phyloP scores from a whole-genome alignment of 768 basidiomycete genomes.

The Hypholoma sublateritium region DNA sequence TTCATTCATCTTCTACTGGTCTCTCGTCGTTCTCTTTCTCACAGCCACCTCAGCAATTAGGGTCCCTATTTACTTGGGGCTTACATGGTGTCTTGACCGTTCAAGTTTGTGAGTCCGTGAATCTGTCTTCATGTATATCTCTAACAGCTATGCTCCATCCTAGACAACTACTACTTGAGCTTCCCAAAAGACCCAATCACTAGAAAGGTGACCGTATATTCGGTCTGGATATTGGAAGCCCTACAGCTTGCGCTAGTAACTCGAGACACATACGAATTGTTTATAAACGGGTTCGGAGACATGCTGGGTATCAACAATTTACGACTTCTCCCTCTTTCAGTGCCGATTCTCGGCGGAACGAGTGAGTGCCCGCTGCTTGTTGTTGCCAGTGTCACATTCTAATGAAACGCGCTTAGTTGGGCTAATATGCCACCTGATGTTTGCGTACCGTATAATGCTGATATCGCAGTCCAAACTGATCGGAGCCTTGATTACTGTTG shows the following conservation, averaged over 20 bases:
- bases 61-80: neutral
- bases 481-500: neutral
- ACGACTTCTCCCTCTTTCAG: neutral
- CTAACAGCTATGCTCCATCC: neutral
- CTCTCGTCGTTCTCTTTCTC: neutral
- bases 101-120: neutral
- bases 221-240: neutral
- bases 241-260: neutral
- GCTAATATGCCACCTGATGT: neutral
- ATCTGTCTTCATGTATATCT: neutral
- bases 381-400: neutral
- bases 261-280: neutral
- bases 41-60: neutral
- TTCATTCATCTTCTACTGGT: neutral
- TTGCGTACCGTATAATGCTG: neutral
- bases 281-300: neutral
- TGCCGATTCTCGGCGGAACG: neutral
- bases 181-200: neutral
- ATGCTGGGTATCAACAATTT: neutral
- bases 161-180: neutral
- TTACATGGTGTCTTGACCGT: neutral
- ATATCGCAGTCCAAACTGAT: neutral
- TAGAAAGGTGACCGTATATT: neutral
- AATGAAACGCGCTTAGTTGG: neutral
- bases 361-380: neutral